A percentile compares a stretch with the other conserved stretches of the same genome.
Conservation (phyloP, 2,329 filamentous ascomycete genomes). For the Fusarium hostae region DNA sequence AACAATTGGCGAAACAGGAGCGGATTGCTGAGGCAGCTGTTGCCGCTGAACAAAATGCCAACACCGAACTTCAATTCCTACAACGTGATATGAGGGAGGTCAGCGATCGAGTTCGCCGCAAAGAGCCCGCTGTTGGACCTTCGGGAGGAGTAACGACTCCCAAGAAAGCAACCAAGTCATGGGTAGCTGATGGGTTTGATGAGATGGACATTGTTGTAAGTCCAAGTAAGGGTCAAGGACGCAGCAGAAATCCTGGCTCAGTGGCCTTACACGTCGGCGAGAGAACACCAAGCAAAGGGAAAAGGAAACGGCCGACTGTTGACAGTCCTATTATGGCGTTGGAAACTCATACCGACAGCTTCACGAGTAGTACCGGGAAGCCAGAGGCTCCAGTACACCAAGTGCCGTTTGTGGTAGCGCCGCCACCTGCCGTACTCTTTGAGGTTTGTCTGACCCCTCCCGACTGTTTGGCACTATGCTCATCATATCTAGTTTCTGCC, state of each 20-base stretch:
- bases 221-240: conserved; percentile 62
- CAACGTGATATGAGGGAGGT: conserved; percentile 76
- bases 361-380: conserved; percentile 50
- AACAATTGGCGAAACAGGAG: conserved; percentile 72
- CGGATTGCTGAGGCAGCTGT: conserved; percentile 72
- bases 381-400: conserved; percentile 27
- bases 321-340: conserved; percentile 75
- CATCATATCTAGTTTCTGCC: conserved; percentile 64
- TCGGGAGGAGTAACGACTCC: conserved; percentile 61
- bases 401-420: conserved; percentile 36
- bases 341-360: conserved; percentile 61
- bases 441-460: conserved; percentile 53
- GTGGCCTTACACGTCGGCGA: conserved; percentile 60
- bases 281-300: conserved; percentile 72
- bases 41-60: conserved; percentile 71
- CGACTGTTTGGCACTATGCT: conserved; percentile 30
- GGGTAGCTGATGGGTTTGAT: conserved; percentile 81
- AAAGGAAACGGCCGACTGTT: conserved; percentile 73
- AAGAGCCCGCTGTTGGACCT: conserved; percentile 49
- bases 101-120: conserved; percentile 59
- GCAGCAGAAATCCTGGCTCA: conserved; percentile 54
- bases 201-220: conserved; percentile 68
- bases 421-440: conserved; percentile 53
- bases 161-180: conserved; percentile 66
- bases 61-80: conserved; percentile 78